phyloP scores from a whole-genome alignment of 1,284 basidiomycete genomes.

The Sanghuangporus baumii region DNA sequence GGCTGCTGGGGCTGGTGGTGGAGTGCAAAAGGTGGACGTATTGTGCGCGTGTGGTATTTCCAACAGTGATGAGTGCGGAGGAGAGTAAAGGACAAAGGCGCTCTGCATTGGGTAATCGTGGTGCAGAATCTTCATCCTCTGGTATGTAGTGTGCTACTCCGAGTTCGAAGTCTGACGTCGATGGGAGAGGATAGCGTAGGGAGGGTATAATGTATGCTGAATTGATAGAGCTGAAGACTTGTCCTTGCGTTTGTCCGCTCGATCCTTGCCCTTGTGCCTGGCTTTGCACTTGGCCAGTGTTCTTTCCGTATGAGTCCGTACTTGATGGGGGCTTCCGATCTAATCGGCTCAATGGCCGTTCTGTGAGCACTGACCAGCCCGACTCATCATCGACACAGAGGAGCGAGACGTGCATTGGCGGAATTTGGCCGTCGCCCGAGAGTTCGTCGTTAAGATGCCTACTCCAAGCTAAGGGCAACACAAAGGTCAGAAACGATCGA shows the following conservation, averaged over 20 bases:
- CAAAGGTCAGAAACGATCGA: constrained; percentile 5
- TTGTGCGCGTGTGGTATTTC: constrained; percentile 29
- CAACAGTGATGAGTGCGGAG: constrained; percentile 41
- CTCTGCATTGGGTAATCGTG: constrained; percentile 19
- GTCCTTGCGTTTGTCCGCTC: neutral
- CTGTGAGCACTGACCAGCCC: constrained; percentile 40
- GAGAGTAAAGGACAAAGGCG: constrained; percentile 39
- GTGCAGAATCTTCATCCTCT: constrained; percentile 15
- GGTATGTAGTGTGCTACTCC: constrained; percentile 15
- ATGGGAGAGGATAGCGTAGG: constrained; percentile 24
- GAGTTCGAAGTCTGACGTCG: constrained; percentile 32
- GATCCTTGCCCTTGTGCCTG: neutral
- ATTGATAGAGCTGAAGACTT: neutral
- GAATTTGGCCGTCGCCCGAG: constrained; percentile 31
- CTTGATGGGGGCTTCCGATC: constrained; percentile 15
- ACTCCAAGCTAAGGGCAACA: constrained; percentile 56
- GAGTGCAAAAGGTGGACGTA: constrained; percentile 57
- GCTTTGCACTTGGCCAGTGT: neutral
- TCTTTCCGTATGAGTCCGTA: constrained; percentile 13
- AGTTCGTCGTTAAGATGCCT: constrained; percentile 38
- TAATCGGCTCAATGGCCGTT: constrained; percentile 1
- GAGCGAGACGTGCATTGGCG: constrained; percentile 48
- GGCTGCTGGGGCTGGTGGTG: constrained; percentile 6
- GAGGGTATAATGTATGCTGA: neutral
- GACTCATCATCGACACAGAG: constrained; percentile 49